Percentiles rank a stretch among this genome's conserved stretches.
Conservation (phyloP, 768 basidiomycete species). For the Serpula lacrymans region DNA sequence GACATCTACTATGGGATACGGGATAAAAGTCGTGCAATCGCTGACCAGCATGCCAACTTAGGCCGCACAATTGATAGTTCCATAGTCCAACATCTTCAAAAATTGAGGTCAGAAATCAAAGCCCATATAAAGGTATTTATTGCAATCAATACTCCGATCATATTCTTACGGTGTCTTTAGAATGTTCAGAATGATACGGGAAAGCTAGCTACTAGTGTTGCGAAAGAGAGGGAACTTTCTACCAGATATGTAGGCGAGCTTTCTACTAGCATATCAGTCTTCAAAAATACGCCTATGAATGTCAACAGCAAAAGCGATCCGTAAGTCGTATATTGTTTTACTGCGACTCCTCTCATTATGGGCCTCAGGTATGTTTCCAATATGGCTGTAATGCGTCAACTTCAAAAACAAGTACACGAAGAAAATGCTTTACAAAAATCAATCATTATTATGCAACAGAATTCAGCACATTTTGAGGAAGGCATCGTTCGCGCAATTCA, state of each 20-base stretch:
- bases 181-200: conserved; percentile 96
- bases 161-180: conserved; percentile 28
- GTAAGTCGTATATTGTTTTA: conserved; percentile 38
- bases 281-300: conserved; percentile 92
- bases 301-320: conserved; percentile 82
- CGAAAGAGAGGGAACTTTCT: conserved; percentile 89
- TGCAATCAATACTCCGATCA: conserved; percentile 5
- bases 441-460: conserved; percentile 97
- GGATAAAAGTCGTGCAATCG: conserved; percentile 89
- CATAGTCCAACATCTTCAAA: conserved; percentile 96
- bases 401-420: conserved; percentile 91
- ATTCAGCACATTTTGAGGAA: conserved; percentile 94
- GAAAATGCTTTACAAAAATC: conserved; percentile 98
- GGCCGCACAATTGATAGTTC: conserved; percentile 95
- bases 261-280: conserved; percentile 78
- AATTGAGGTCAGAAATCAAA: conserved; percentile 92
- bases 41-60: conserved; percentile 95
- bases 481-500: conserved; percentile 94
- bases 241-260: conserved; percentile 85
- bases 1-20: conserved; percentile 92
- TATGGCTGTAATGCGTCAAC: conserved; percentile 69
- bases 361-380: conserved; percentile 62
- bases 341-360: conserved; percentile 1
- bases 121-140: conserved; percentile 98
- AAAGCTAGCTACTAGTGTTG: conserved; percentile 85